phyloP scores from a whole-genome alignment of 1,284 basidiomycete species.

The Pascua sp. region DNA sequence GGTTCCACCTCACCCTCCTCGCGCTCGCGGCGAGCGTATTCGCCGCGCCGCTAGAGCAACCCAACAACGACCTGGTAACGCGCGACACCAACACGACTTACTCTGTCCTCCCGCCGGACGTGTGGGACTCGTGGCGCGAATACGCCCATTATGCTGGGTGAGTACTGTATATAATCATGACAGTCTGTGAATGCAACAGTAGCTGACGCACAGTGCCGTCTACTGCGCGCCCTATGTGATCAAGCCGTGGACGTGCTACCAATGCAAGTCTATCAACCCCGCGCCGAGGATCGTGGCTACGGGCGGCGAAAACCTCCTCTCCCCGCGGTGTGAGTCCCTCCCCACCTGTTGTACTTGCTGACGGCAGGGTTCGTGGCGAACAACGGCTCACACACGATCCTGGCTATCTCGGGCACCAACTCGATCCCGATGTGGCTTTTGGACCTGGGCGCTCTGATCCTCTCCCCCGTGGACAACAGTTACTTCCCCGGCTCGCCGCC shows the following conservation, averaged over 20 bases:
- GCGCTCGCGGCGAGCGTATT: too few relatives aligned
- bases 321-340: neutral
- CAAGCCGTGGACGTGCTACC: neutral
- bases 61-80: too few relatives aligned
- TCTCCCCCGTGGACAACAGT: neutral
- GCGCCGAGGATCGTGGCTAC: neutral
- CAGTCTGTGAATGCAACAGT: too few relatives aligned
- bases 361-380: conserved; percentile 9
- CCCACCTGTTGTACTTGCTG: neutral
- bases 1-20: too few relatives aligned
- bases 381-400: conserved; percentile 11
- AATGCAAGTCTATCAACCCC: neutral
- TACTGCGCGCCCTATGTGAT: neutral
- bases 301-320: neutral
- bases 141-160: too few relatives aligned
- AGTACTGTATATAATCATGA: too few relatives aligned
- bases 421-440: conserved; percentile 12
- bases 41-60: too few relatives aligned
- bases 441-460: conserved; percentile 21
- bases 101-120: too few relatives aligned
- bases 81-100: too few relatives aligned
- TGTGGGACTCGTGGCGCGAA: too few relatives aligned
- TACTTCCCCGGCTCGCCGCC: conserved; percentile 19
- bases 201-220: neutral
- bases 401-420: conserved; percentile 27